Evolutionary conservation across 2,329 filamentous ascomycete genomes (phyloP), one percentile per base, ranked within the genome.

Genomic region (Alternaria arbusti): DNA sequence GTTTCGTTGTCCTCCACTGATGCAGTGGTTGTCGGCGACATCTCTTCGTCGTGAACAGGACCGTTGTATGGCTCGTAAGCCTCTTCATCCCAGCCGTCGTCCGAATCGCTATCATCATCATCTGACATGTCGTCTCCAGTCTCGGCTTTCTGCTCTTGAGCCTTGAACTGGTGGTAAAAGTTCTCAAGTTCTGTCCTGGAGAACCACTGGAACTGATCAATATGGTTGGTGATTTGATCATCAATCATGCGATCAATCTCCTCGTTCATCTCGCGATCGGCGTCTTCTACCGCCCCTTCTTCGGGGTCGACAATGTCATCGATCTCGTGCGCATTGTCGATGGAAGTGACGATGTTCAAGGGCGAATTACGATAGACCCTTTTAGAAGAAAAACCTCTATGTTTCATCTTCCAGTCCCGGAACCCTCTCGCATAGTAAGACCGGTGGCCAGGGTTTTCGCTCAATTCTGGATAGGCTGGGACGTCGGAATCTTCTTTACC

Each of bases 381-480:
- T 3, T 25, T 22, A 15, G 15, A 26, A 1, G 20, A 15, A 7
- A 44, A 20, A 46, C n/a, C 10, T 30, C 23, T 25, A 15, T 43
- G 28, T 36, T 32, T 10, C 46, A 36, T n/a, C 13, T 58, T 28
- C 32, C 44, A 15, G 12, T 32, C 32, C 20, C 61, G 62, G 30
- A 59, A 61, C 5, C 36, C 32, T 8, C 40, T 52, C n/a, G 26
- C 44, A 20, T 71, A 65, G 4, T 54, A 28, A 4, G 45, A 45
- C 20, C 64, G 66, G 5, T 61, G 20, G 3, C n/a, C 6, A 3
- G 36, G 45, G 7, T 50, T 13, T 5, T 13, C 11, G 36, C 64
- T 71, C 6, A 71, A 26, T 26, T 65, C 66, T 0, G 56, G 40
- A 30, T 71, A 71, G 3, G 69, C 69, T 0, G 69, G 66, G 15